phyloP scores from a whole-genome alignment of 208 protist genomes.

The Wallacemonas sp. region DNA sequence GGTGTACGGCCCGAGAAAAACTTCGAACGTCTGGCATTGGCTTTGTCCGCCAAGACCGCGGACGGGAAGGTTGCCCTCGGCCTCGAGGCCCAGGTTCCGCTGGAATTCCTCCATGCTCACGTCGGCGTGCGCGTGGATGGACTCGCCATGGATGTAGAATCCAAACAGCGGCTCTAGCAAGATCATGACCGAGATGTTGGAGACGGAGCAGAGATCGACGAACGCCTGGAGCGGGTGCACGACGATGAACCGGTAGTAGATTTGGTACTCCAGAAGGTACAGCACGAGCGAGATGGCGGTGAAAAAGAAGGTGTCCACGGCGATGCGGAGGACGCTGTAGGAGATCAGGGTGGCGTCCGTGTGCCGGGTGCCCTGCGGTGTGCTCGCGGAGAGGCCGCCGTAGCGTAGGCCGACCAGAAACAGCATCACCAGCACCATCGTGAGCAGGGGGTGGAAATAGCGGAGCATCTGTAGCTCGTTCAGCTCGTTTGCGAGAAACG shows the following conservation, averaged over 20 bases:
- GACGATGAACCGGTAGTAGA: slow-evolving; percentile 84
- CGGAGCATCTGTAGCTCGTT: slow-evolving; percentile 80
- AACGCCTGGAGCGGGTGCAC: slow-evolving; percentile 87
- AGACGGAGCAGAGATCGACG: slow-evolving; percentile 90
- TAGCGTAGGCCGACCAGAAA: slow-evolving; percentile 69
- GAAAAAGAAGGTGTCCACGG: slow-evolving; percentile 83
- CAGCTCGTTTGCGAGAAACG: slow-evolving; percentile 83
- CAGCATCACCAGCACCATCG: slow-evolving; percentile 72
- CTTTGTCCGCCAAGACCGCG: slow-evolving; percentile 78
- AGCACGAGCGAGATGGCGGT: slow-evolving; percentile 57
- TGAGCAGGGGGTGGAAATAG: slow-evolving; percentile 70
- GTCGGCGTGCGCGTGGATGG: slow-evolving; percentile 85
- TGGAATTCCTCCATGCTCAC: slow-evolving; percentile 91
- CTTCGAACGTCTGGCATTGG: slow-evolving; percentile 84
- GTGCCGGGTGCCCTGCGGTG: slow-evolving; percentile 35
- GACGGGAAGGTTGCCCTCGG: slow-evolving; percentile 82
- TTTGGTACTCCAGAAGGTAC: slow-evolving; percentile 74
- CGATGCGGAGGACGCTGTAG: slow-evolving; percentile 65
- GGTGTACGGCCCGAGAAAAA: slow-evolving; percentile 71
- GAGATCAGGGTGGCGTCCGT: slow-evolving; percentile 28
- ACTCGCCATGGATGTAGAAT: slow-evolving; percentile 93
- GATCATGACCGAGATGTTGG: slow-evolving; percentile 91
- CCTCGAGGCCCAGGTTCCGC: slow-evolving; percentile 72
- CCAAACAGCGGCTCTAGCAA: slow-evolving; percentile 80
- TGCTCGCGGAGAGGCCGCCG: slow-evolving; percentile 43